Evolutionary conservation across 257 asterid species (phyloP), one percentile per base, ranked within the genome.

Genomic region (Echium plantagineum): DNA sequence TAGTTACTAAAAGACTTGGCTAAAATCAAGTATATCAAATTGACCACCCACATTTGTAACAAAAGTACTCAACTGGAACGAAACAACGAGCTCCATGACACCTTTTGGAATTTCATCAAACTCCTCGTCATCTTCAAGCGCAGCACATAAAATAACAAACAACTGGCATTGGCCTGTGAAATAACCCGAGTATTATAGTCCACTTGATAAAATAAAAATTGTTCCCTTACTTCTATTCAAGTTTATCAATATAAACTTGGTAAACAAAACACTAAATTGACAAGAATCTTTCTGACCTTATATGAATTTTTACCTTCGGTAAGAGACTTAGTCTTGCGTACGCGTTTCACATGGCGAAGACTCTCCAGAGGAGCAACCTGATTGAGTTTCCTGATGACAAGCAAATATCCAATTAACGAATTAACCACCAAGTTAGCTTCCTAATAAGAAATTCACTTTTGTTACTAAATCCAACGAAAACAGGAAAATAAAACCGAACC

Each of bases 271-370:
- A 35, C 6, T 35, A 1, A 35, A 35, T 8, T 9, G 13, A 35
- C 46, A 35, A 35, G 13, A 35, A 35, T 8, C 46, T 7, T n/a
- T 21, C 52, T 15, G 8, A 59, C 35, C 30, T 28, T 7, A 49
- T 20, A 16, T 51, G 12, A 24, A 55, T 22, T 7, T 16, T 26
- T 64, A 85, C 93, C 98, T 77, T 77, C 90, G 58, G 78, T 86
- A 65, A 74, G 72, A 64, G 73, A 64, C 62, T 70, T 71, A 42
- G 10, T 42, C 83, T 79, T 91, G 59, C 69, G 76, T 30, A 88
- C 71, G 31, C 96, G 90, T 83, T 85, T 91, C 66, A 91, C 95
- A 70, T 91, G 98, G 68, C 88, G 93, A 68, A 85, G 83, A 71
- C 81, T 94, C 74, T 85, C 96, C 78, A 91, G 57, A 31, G 96